A percentile compares a stretch with the other conserved stretches of the same genome.
Conservation (phyloP, 768 basidiomycete species). For the Cystofilobasidium ferigula region DNA sequence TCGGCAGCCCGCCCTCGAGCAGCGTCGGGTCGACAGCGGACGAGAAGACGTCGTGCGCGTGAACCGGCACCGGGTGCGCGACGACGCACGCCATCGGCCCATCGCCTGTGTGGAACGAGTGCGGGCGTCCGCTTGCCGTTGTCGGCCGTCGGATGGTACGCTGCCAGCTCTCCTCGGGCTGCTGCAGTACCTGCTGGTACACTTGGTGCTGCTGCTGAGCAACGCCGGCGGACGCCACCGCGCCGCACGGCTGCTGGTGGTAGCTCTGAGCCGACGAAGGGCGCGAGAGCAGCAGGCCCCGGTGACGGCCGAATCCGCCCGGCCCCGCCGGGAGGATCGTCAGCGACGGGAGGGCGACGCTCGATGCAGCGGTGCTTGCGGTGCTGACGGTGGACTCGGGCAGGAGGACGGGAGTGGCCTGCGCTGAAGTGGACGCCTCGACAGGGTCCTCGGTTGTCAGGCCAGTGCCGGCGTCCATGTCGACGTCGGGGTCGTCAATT, state of each 20-base stretch:
- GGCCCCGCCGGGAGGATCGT: conserved; percentile 10
- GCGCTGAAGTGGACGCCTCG: too few relatives aligned
- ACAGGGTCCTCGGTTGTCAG: too few relatives aligned
- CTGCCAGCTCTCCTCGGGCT: conserved; percentile 2
- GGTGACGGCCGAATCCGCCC: conserved; percentile 19
- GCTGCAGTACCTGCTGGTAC: too few relatives aligned
- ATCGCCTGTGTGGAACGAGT: conserved; percentile 18
- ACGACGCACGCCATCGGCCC: too few relatives aligned
- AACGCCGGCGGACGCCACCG: neutral
- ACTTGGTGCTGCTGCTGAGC: conserved; percentile 1
- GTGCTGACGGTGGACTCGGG: neutral
- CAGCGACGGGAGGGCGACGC: neutral
- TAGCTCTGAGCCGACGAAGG: conserved; percentile 17
- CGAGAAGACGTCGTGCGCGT: too few relatives aligned
- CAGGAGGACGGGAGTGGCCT: neutral
- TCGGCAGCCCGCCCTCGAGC: conserved; percentile 19
- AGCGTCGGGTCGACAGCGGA: conserved; percentile 10
- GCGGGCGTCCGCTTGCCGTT: neutral
- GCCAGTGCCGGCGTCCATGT: too few relatives aligned
- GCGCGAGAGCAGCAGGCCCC: conserved; percentile 15
- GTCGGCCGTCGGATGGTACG: neutral
- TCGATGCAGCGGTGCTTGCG: neutral
- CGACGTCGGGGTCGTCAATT: too few relatives aligned
- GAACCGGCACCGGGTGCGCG: too few relatives aligned
- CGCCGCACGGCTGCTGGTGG: neutral